These are phyloP conservation scores for Kalmusia sp. DNA, from an alignment of 2,329 filamentous ascomycete species.

Conservation along the genomic window DNA sequence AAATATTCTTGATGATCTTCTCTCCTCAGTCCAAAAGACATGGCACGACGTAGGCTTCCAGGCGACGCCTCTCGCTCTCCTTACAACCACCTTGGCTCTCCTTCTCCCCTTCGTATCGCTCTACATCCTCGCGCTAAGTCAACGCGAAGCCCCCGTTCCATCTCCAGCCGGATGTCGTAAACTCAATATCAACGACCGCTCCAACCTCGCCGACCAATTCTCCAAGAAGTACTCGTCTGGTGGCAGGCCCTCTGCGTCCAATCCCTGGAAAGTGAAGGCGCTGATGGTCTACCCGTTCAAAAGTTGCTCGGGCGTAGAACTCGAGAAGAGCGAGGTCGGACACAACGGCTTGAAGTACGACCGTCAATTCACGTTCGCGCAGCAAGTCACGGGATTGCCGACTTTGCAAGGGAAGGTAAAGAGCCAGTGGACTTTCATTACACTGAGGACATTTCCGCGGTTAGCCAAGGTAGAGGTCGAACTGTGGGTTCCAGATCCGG, in stretches of 20 bases:
- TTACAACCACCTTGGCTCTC: conserved; percentile 19
- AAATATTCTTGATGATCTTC: conserved; percentile 24
- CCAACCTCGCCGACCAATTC: conserved; percentile 65
- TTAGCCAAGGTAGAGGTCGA: conserved; percentile 73
- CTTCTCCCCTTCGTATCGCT: conserved; percentile 30
- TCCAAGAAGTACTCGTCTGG: conserved; percentile 55
- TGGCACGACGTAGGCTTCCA: conserved; percentile 19
- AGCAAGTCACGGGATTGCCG: conserved; percentile 56
- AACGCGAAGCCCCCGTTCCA: conserved; percentile 27
- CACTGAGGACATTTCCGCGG: conserved; percentile 71
- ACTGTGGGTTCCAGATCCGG: conserved; percentile 73
- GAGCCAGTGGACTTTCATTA: conserved; percentile 72
- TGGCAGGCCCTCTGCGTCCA: conserved; percentile 29
- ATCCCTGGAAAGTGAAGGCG: conserved; percentile 64
- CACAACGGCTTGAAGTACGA: conserved; percentile 78
- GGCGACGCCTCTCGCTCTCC: conserved; percentile 22
- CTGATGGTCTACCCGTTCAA: conserved; percentile 85
- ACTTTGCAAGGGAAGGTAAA: conserved; percentile 51
- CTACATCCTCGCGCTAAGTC: conserved; percentile 30
- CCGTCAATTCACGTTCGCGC: conserved; percentile 82
- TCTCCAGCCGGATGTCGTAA: conserved; percentile 58
- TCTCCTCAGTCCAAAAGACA: conserved; percentile 15
- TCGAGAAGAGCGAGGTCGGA: conserved; percentile 69
- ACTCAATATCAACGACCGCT: conserved; percentile 56
- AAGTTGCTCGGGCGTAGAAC: conserved; percentile 78